Evolutionary conservation across 805 yeast genomes (phyloP), one percentile per base, ranked within the genome.

Genomic region (Candida hispaniensis): DNA sequence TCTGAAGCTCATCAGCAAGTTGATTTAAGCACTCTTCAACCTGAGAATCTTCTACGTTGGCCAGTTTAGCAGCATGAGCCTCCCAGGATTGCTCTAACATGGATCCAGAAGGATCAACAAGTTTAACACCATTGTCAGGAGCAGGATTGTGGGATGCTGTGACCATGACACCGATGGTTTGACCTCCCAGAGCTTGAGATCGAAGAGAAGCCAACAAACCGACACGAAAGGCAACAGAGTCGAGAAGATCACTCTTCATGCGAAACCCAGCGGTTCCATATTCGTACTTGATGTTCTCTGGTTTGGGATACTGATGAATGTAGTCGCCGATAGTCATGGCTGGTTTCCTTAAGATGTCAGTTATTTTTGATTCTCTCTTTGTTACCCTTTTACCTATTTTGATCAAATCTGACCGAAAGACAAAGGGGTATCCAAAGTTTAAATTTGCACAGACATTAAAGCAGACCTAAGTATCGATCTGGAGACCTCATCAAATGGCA

Each of bases 221-320:
- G 11, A 79, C 83, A 5, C 88, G 67, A 55, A 73, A 81, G 56
- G 82, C 79, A 18, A 86, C 88, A 11, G 83, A 75, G 51, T 82
- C 93, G 44, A 88, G 60, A 11, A 66, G 56, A 13, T 58, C 52
- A 2, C 93, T 86, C 30, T 71, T 61, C 60, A 76, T 75, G 41
- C 98, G 71, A 60, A 91, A 91, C 6, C 98, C 98, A 2, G 98
- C 98, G 1, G 98, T 91, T n/a, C 98, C 98, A 50, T 91, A 91
- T 11, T 71, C 58, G 50, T 72, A 77, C 20, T 41, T 47, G 20
- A 57, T 44, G 14, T 47, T 54, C n/a, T 54, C 51, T 1, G 76
- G 73, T 39, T 69, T 71, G 17, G 66, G 66, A 43, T 68, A 66
- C 22, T 46, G 52, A 21, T 6, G 18, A 26, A 30, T 18, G 9